A percentile compares a stretch with the other conserved stretches of the same genome.
phyloP scores from a whole-genome alignment of 805 yeast species.

The Yamadazyma akitaensis region DNA sequence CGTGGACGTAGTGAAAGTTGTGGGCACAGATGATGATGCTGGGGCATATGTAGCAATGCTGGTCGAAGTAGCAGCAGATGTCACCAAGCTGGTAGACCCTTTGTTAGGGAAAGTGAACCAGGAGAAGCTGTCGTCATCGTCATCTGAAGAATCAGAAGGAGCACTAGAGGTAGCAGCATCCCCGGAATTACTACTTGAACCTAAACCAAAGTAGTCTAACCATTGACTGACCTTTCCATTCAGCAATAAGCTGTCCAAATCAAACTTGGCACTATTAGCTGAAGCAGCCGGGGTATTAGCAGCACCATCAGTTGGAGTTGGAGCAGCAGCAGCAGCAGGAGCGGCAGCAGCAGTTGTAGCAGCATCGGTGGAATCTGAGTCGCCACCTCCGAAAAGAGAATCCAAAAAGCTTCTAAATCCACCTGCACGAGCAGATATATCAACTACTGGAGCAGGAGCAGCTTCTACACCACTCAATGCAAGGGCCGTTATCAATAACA shows the following conservation, averaged over 20 bases:
- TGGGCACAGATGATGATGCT: conserved; percentile 10
- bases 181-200: background rate
- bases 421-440: conserved; percentile 6
- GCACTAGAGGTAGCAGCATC: conserved; percentile 9
- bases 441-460: conserved; percentile 14
- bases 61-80: conserved; percentile 9
- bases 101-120: conserved; percentile 9
- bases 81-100: background rate
- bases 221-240: conserved; percentile 4
- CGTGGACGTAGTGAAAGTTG: conserved; percentile 4
- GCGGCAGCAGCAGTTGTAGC: background rate
- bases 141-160: conserved; percentile 6
- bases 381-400: conserved; percentile 4
- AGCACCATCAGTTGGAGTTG: conserved; percentile 10
- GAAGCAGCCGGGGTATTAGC: conserved; percentile 12
- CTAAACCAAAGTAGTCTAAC: conserved; percentile 10
- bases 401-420: conserved; percentile 5
- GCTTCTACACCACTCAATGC: conserved; percentile 7
- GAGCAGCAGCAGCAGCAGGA: conserved; percentile 5
- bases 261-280: conserved; percentile 8
- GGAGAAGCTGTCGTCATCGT: conserved; percentile 14
- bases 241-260: conserved; percentile 10
- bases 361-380: background rate
- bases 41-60: conserved; percentile 2
- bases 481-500: conserved; percentile 5